Base-by-base conservation (phyloP, 169 alveolate species). In the Plasmodium gaboni region DNA sequence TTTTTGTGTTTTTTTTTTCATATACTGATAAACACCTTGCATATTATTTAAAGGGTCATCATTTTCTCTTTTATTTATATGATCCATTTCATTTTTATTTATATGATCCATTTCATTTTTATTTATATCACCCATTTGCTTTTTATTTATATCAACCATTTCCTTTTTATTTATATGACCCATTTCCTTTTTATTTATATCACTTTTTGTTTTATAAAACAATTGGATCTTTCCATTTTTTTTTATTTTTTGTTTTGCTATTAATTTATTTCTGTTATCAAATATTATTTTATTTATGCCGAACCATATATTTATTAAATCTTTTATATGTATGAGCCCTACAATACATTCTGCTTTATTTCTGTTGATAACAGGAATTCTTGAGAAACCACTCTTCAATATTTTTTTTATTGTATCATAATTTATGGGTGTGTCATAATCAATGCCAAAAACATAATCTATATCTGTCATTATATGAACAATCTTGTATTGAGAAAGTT, bases 381-480 rank as follows among this genome's bases (percentile, higher is more conserved):
- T 94, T 6, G 96, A 87, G 61, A 89, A 94, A 1, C 96, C 96
- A 59, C 93, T 76, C 19, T 76, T 86, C 38, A 94, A 88, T n/a
- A 94, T 89, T 24, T 76, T 73, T 5, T 89, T 73, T 17, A 92
- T 59, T 13, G 93, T 90, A 22, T 78, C 87, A 24, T 71, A 74
- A 2, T 94, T 94, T 22, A 92, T 90, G 19, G 59, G 32, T 12
- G 94, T 67, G 17, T 80, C 90, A 51, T 85, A 91, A 38, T 89
- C 92, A 17, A 94, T 74, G 17, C 94, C 93, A 61, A 92, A 92
- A 13, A 94, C 92, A 32, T 85, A 60, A 13, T 92, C 93, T 2
- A 94, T 69, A 13, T 94, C 95, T 1, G 95, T 92, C 96, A 94
- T 94, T 12, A 94, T 87, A 22, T 83, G 88, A 26, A 89, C 88